Evolutionary conservation across 176 grass and related monocot species (phyloP).

Genomic region (Aechmea fasciata): DNA sequence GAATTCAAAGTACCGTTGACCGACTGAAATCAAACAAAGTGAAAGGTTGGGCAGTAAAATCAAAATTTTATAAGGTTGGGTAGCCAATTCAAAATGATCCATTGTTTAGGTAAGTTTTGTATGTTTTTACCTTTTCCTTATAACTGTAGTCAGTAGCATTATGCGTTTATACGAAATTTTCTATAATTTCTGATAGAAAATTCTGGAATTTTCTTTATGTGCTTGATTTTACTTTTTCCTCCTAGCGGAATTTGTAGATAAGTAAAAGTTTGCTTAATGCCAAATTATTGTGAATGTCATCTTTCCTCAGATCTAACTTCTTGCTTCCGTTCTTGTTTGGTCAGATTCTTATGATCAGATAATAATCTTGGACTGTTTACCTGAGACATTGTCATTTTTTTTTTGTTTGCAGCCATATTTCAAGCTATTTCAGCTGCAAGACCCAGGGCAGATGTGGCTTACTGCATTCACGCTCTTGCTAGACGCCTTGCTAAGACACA

Average conservation of each 20-base stretch:
- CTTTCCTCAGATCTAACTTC: background rate
- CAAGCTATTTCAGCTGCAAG: conserved; percentile 64
- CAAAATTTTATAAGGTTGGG: no score
- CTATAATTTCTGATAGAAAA: no score
- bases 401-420: conserved; percentile 59
- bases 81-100: background rate
- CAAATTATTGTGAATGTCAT: background rate
- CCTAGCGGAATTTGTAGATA: background rate
- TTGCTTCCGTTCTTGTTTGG: background rate
- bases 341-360: background rate
- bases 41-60: no score
- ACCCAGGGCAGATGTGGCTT: conserved; percentile 76
- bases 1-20: no score
- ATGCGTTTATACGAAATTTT: background rate
- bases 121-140: background rate
- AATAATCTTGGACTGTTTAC: background rate
- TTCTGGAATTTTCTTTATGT: background rate
- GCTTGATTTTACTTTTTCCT: background rate
- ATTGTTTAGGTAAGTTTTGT: background rate
- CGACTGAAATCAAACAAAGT: no score
- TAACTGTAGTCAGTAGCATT: background rate
- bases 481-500: conserved; percentile 87
- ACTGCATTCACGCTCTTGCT: conserved; percentile 94
- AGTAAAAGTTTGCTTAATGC: background rate
- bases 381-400: background rate